phyloP scores from a whole-genome alignment of 495 filamentous ascomycete genomes.

The Baudoinia panamericana region DNA sequence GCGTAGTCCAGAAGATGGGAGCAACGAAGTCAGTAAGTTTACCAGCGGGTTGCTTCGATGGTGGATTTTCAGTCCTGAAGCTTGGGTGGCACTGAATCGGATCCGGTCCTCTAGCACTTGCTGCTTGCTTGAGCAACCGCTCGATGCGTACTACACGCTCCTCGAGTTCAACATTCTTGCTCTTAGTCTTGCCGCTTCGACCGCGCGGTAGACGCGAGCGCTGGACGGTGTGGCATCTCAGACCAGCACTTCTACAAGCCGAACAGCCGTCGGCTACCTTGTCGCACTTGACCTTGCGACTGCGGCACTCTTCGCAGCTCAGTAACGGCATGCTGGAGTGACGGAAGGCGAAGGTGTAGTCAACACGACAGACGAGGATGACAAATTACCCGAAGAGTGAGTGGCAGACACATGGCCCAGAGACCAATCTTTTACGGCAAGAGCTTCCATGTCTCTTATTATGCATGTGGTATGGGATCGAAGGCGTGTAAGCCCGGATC shows the following conservation, averaged over 20 bases:
- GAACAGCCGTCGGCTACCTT: conserved; percentile 6
- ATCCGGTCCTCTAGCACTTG: not conserved
- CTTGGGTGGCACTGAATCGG: not conserved
- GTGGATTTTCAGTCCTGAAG: not conserved
- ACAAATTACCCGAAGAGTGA: too few species aligned
- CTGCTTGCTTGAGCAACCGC: not conserved
- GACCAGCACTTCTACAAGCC: conserved; percentile 1
- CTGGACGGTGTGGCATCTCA: conserved; percentile 2
- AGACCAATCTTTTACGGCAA: too few species aligned
- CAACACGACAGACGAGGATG: too few species aligned
- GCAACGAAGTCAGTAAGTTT: not conserved
- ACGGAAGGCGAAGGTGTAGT: too few species aligned
- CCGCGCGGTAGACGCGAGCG: conserved; percentile 2
- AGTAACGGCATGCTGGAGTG: conserved; percentile 3
- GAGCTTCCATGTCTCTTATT: too few species aligned
- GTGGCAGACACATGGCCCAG: too few species aligned
- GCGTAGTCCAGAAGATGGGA: not conserved
- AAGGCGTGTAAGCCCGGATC: too few species aligned
- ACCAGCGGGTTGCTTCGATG: not conserved
- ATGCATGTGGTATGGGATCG: too few species aligned
- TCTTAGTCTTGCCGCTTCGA: conserved; percentile 1
- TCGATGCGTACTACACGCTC: conserved; percentile 2
- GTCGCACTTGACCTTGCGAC: conserved; percentile 6
- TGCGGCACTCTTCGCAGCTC: conserved; percentile 8
- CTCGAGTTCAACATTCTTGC: not conserved